Evolutionary conservation across 2,329 filamentous ascomycete species (phyloP).

Genomic region (Magnaporthiopsis rhizophila): DNA sequence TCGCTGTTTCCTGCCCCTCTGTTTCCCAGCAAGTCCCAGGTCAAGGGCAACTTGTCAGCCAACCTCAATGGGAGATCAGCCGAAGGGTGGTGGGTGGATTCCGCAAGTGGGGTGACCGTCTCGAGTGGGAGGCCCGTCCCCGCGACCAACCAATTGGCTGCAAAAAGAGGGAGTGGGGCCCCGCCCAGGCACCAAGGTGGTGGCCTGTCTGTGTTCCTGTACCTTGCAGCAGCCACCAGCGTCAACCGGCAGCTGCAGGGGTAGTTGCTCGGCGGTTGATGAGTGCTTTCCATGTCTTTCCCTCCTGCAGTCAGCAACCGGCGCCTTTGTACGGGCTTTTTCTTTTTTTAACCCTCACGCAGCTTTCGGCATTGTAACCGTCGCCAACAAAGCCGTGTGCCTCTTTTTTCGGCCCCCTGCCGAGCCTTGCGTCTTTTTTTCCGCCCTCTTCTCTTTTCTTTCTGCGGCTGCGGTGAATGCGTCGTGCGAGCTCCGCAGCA

Average conservation of each 20-base stretch:
- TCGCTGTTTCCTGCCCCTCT: not conserved
- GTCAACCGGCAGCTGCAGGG: not conserved
- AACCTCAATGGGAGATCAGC: not conserved
- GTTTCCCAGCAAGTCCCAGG: not conserved
- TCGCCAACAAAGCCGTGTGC: not conserved
- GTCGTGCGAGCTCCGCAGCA: not conserved
- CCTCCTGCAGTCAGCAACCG: not conserved
- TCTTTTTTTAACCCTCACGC: not conserved
- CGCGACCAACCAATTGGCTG: not conserved
- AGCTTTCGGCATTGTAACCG: not conserved
- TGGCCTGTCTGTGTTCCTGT: not conserved
- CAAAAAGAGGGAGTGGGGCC: no score
- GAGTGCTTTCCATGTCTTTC: not conserved
- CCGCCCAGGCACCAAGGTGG: no score
- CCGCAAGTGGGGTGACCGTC: not conserved
- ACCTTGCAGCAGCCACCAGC: not conserved
- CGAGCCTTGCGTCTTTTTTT: not conserved
- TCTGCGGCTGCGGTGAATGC: not conserved
- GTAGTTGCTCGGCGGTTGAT: not conserved
- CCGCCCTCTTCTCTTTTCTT: not conserved
- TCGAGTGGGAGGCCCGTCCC: not conserved
- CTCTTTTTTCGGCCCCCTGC: not conserved
- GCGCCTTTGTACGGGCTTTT: conserved; percentile 1
- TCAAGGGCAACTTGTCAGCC: not conserved
- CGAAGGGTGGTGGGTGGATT: not conserved